Evolutionary conservation across 139 green algal species (phyloP).

Genomic region (Chlorella sp.): DNA sequence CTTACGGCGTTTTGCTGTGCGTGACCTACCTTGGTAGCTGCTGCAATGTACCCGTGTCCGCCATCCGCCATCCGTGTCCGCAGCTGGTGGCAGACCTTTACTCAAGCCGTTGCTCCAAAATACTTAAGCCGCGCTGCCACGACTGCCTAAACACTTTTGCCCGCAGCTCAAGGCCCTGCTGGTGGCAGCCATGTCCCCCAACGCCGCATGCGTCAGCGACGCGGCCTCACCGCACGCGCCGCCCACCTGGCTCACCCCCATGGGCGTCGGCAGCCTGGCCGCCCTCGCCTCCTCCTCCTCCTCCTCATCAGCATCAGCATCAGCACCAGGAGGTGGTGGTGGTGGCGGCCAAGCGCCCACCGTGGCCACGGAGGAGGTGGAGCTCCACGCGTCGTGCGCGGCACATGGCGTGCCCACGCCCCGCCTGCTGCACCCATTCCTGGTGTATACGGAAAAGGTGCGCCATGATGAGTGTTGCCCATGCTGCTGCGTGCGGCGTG

Average conservation of each 20-base stretch:
- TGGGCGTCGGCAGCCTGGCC: slow-evolving; percentile 15
- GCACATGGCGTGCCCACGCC: slow-evolving; percentile 32
- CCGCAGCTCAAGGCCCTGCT: slow-evolving; percentile 76
- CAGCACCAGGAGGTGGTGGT: slow-evolving; percentile 29
- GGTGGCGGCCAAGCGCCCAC: background rate
- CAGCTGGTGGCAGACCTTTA: too few relatives aligned
- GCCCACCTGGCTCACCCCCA: slow-evolving; percentile 37
- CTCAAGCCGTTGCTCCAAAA: too few relatives aligned
- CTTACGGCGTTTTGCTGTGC: too few relatives aligned
- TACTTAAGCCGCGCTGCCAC: too few relatives aligned
- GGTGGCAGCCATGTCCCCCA: slow-evolving; percentile 78
- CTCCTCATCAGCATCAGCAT: too few relatives aligned
- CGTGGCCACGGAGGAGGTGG: slow-evolving; percentile 31
- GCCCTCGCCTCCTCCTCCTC: too few relatives aligned
- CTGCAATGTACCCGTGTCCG: too few relatives aligned
- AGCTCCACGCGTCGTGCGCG: slow-evolving; percentile 65
- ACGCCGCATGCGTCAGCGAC: slow-evolving; percentile 70
- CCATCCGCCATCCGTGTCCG: too few relatives aligned
- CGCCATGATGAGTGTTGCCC: background rate
- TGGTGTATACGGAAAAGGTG: slow-evolving; percentile 85
- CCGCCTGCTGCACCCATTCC: slow-evolving; percentile 55
- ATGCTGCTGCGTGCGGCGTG: background rate
- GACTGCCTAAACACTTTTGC: too few relatives aligned
- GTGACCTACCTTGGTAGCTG: too few relatives aligned
- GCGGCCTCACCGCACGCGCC: slow-evolving; percentile 14